Conservation (phyloP, 2,329 filamentous ascomycete genomes). For the Aphanocladium album region DNA sequence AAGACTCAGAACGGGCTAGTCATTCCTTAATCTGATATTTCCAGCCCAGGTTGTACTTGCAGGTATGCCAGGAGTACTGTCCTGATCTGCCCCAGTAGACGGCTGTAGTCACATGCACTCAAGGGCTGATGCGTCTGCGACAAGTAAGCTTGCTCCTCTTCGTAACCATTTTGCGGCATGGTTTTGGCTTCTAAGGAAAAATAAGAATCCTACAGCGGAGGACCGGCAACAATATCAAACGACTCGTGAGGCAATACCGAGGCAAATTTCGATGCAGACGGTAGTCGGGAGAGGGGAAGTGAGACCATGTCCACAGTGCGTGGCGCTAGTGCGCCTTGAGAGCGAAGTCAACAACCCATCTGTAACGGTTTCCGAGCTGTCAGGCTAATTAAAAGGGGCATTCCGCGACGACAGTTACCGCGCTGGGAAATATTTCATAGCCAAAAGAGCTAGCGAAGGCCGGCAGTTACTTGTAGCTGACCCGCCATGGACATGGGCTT, state of each 20-base stretch:
- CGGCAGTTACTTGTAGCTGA: not conserved
- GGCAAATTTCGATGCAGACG: not conserved
- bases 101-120: not conserved
- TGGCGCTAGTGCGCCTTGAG: not conserved
- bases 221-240: not conserved
- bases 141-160: too few species aligned
- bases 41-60: too few species aligned
- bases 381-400: not conserved
- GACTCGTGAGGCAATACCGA: not conserved
- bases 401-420: not conserved
- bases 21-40: too few species aligned
- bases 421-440: not conserved
- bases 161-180: too few species aligned
- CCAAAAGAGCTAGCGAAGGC: not conserved
- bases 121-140: not conserved
- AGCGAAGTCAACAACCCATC: not conserved
- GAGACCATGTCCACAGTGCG: not conserved
- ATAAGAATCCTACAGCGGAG: not conserved
- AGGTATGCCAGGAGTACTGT: too few species aligned
- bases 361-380: constrained; percentile 1
- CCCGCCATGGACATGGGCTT: not conserved
- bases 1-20: too few species aligned
- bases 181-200: not conserved
- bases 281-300: not conserved
- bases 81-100: too few species aligned